Conservation (phyloP, 2,329 filamentous ascomycete genomes). For the Fusarium solani-melongenae region DNA sequence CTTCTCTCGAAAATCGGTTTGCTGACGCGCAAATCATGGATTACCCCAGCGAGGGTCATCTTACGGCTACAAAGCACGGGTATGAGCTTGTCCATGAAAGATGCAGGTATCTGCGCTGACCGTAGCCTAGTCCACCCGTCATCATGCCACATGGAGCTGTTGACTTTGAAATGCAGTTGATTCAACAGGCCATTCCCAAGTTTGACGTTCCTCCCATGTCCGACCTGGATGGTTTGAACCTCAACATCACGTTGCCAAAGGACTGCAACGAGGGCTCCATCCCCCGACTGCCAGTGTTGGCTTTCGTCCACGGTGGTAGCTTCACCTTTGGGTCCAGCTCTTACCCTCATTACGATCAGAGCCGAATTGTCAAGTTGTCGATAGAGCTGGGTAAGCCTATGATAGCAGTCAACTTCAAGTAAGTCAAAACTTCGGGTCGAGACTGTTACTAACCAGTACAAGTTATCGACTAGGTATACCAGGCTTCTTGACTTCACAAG, state of each 20-base stretch:
- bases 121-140: neutral
- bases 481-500: neutral
- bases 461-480: neutral
- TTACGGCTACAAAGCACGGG: neutral
- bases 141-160: neutral
- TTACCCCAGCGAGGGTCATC: neutral
- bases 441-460: neutral
- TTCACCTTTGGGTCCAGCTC: neutral
- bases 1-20: neutral
- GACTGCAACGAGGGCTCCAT: neutral
- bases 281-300: neutral
- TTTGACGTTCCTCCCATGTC: neutral
- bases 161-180: neutral
- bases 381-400: neutral
- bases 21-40: neutral
- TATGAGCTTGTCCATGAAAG: neutral
- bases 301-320: neutral
- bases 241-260: neutral
- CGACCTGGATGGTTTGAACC: neutral
- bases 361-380: neutral
- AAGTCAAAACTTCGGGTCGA: neutral
- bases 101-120: neutral
- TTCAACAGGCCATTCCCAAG: neutral
- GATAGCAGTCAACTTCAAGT: neutral
- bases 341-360: neutral